Base-by-base conservation (phyloP, 2,329 filamentous ascomycete species). In the Pyrenophora teres region DNA sequence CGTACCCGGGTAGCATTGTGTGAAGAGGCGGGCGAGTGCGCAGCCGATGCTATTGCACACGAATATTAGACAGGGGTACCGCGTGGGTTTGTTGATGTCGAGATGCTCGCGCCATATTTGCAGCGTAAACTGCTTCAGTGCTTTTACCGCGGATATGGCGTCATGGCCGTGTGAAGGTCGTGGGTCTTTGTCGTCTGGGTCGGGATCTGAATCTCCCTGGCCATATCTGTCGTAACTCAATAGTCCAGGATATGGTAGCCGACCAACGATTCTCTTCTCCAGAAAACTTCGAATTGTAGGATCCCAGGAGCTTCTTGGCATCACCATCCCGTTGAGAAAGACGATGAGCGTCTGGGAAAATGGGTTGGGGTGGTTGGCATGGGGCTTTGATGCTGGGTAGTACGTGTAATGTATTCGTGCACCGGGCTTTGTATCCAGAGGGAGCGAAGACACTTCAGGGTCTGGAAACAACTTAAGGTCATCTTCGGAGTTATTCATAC, bases 161-260 rank as follows among this genome's bases (percentile, higher is more conserved):
- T 82, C 79, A 55, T 84, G 82, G 5, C 76, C 79, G 48, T 82
- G 73, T 27, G 67, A 70, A 18, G 68, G 66, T 3, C 62, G 67
- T 12, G 60, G 62, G 7, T 74, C 57, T 37, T 52, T 46, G 40
- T 74, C 71, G 33, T 59, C 56, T 12, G 70, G 77, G 41, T 84
- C 81, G 3, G 68, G 64, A n/a, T 81, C 80, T 40, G 64, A 78
- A 59, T 71, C 77, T 8, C 82, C 82, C 64, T 85, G 83, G 7
- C 83, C 82, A 57, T 79, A 84, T 36, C 83, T 81, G 65, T 85
- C 83, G 55, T 85, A 85, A 38, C 77, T 78, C 3, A 85, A 71
- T 15, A 84, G 64, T 12, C 73, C 71, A 1, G 78, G 78, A 42
- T 73, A 71, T 8, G 66, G 58, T 2, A 67, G 49, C 5, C 62